Base-by-base conservation (phyloP, 192 early-diverging fungal genomes). In the Gryganskiella cystojenkinii region DNA sequence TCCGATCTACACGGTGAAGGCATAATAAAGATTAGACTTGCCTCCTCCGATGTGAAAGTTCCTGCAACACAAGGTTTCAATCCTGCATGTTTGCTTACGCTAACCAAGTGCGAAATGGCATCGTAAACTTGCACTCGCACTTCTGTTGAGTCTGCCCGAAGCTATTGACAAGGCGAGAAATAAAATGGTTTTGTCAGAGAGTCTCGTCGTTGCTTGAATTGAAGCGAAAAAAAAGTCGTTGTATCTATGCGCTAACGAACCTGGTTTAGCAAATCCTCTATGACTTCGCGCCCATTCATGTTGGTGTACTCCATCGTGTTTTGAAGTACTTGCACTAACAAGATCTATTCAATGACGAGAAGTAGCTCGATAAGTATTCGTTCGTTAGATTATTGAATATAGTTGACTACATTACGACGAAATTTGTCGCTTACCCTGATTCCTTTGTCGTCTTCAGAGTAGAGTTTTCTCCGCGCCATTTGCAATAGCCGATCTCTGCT, bases 101-200 rank as follows among this genome's bases (percentile, higher is more conserved):
- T 78, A 55, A 78, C 49, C 10, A 78, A 64, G 11, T 58, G 56
- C 22, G 74, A 68, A 22, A 78, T 78, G 3, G 74, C 58, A 35
- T 69, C 74, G 42, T 78, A 78, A 3, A 78, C 74, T 31, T 78
- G 74, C 25, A 78, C 74, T 14, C 74, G 43, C 1, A 78, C 56
- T 28, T 80, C 71, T 25, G 79, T 80, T 6, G 82, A 83, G 59
- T 83, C 71, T 1, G 82, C 56, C 50, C 71, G 67, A n/a, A 75
- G 20, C 75, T 82, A 54, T 49, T 24, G 13, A 8, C 13, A 30
- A 1, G 5, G 17, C 15, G 17, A 35, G 33, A 56, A 3, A 53
- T 19, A 43, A 9, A 40, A n/a, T 20, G 24, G 22, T 42, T 42
- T n/a, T n/a, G n/a, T n/a, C n/a, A n/a, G n/a, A n/a, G n/a, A n/a